Base-by-base conservation (phyloP, 257 asterid genomes). In the Voacanga thouarsii region DNA sequence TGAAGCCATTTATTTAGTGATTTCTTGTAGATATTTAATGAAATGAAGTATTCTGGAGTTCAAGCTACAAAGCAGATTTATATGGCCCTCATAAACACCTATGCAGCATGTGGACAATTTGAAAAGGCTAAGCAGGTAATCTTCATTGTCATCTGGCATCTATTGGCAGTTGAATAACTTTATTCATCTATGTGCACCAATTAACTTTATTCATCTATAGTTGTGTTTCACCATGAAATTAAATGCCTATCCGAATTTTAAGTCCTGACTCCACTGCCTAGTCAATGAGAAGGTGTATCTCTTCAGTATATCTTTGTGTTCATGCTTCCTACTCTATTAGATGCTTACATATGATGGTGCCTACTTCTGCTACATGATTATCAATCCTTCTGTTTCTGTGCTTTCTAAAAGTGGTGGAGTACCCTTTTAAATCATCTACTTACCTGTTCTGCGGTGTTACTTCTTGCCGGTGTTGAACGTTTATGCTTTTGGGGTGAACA, bases 11-110 rank as follows among this genome's bases (percentile, higher is more conserved):
- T 24, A 67, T 41, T 18, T 70, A 71, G 81, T 67, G 80, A 60
- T 63, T 84, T 85, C 80, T 79, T 87, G 89, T 80, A 94, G 98
- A 80, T 79, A 49, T 80, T 80, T 84, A 87, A 90, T 41, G 90
- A 80, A 78, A 82, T 93, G 94, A 78, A 69, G 53, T 78, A 74
- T 82, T 82, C 89, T 41, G 85, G 89, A 72, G 83, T 92, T 83
- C 80, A 77, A 68, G 89, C 82, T 63, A 83, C 97, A 30, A 96
- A 89, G 91, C 85, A 82, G 60, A 89, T 93, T 78, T 86, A 80
- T 83, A 90, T 89, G 96, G 86, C 97, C 77, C 89, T 93, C 75
- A 86, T 92, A 87, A 92, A 92, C 82, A 97, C 97, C 70, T 93
- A 90, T 84, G 97, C 94, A 78, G 86, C 92, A 77, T 89, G 88